A percentile compares a stretch with the other conserved stretches of the same genome.
Conservation (phyloP, 208 protist genomes). For the Vickermania ingenoplastis region DNA sequence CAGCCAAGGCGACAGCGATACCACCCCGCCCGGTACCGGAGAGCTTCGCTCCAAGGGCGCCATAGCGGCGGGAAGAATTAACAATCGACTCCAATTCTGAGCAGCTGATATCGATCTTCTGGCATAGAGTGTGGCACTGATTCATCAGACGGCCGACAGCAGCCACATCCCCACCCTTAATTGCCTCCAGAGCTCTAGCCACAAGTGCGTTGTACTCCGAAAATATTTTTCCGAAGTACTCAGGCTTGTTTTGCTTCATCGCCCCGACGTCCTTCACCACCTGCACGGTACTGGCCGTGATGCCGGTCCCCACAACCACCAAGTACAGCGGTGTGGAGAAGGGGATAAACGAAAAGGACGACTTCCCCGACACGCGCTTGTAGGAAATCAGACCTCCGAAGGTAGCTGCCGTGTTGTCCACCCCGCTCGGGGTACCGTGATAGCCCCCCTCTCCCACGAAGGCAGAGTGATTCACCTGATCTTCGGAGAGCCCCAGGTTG, state of each 20-base stretch:
- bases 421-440: slow-evolving; percentile 83
- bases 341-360: slow-evolving; percentile 25
- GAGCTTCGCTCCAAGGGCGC: slow-evolving; percentile 70
- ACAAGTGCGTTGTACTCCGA: slow-evolving; percentile 33
- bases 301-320: slow-evolving; percentile 75
- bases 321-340: slow-evolving; percentile 38
- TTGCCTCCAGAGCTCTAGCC: slow-evolving; percentile 19
- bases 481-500: slow-evolving; percentile 35
- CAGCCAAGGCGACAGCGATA: slow-evolving; percentile 51
- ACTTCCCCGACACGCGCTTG: slow-evolving; percentile 16
- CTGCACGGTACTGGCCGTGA: slow-evolving; percentile 62
- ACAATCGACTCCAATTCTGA: slow-evolving; percentile 65
- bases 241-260: slow-evolving; percentile 28
- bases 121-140: slow-evolving; percentile 51
- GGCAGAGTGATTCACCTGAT: slow-evolving; percentile 54
- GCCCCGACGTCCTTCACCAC: slow-evolving; percentile 58
- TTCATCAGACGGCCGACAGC: slow-evolving; percentile 54
- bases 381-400: slow-evolving; percentile 83
- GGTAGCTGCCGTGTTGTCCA: slow-evolving; percentile 83
- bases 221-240: slow-evolving; percentile 31
- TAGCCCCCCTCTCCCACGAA: slow-evolving; percentile 74
- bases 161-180: slow-evolving; percentile 28
- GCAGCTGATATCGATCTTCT: slow-evolving; percentile 50
- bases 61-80: slow-evolving; percentile 16
- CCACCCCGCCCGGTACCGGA: slow-evolving; percentile 75